Conservation (phyloP, 345 rosid genomes). For the Melaleuca alternifolia region DNA sequence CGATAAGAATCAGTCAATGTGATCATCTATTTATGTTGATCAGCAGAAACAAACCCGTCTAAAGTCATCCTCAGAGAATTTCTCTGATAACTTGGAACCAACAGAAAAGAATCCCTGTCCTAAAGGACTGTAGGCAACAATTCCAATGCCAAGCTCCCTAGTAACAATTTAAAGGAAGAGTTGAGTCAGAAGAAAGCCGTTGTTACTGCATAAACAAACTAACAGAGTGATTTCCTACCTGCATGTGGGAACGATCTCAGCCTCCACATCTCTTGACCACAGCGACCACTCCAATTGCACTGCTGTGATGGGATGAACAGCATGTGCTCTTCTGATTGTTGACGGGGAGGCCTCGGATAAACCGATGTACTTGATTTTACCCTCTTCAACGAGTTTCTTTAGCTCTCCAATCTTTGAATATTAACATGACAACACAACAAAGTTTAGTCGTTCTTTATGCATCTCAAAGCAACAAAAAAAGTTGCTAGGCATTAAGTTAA, state of each 20-base stretch:
- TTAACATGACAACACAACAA: background rate
- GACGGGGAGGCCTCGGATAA: slow-evolving; percentile 79
- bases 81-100: slow-evolving; percentile 49
- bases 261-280: slow-evolving; percentile 76
- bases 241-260: slow-evolving; percentile 47
- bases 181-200: background rate
- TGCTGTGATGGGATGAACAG: slow-evolving; percentile 62
- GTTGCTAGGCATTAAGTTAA: too few relatives aligned
- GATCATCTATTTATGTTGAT: background rate
- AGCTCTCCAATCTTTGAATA: background rate
- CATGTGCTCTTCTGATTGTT: too few relatives aligned
- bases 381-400: slow-evolving; percentile 23
- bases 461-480: too few relatives aligned
- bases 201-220: background rate
- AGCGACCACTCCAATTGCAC: slow-evolving; percentile 78
- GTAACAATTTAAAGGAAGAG: background rate
- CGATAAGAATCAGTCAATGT: background rate
- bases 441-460: too few relatives aligned
- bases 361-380: slow-evolving; percentile 62
- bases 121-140: slow-evolving; percentile 62
- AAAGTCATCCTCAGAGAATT: slow-evolving; percentile 23
- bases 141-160: slow-evolving; percentile 74
- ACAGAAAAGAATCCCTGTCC: slow-evolving; percentile 58
- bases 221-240: background rate
- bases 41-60: slow-evolving; percentile 26